phyloP scores from a whole-genome alignment of 371 early-diverging fungal genomes.

The Circinella umbellata region DNA sequence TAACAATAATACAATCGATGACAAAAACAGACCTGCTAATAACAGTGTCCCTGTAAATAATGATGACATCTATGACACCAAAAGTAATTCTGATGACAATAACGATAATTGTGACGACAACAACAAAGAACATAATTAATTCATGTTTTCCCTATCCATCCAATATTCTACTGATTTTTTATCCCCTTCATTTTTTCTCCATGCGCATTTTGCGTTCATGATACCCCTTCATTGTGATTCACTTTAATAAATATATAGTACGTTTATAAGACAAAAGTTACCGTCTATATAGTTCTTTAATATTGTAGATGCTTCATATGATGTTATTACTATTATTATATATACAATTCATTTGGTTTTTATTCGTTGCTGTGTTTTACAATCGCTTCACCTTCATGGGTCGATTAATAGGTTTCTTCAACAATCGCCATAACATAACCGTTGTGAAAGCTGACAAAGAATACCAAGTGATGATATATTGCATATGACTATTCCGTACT shows the following conservation, averaged over 20 bases:
- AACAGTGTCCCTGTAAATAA: too few species aligned
- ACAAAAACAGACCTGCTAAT: background rate
- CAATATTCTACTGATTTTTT: background rate
- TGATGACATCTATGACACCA: too few species aligned
- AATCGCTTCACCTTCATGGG: constrained; percentile 41
- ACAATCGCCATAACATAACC: constrained; percentile 66
- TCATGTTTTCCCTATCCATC: too few species aligned
- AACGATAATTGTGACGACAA: too few species aligned
- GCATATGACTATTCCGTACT: constrained; percentile 84
- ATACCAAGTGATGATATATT: constrained; percentile 91
- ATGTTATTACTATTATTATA: background rate
- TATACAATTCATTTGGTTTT: background rate
- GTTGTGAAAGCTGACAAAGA: constrained; percentile 70
- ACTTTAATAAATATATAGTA: background rate
- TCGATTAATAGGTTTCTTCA: constrained; percentile 44
- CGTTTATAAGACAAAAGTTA: background rate
- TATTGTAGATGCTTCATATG: background rate
- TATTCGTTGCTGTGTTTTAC: background rate
- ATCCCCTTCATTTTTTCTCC: background rate
- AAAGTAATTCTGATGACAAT: too few species aligned
- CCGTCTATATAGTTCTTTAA: background rate
- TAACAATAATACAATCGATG: background rate
- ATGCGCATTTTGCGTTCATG: background rate
- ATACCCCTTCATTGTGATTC: background rate
- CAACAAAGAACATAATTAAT: too few species aligned